Conservation (phyloP, 2,329 filamentous ascomycete species). For the Seiridium unicorne region DNA sequence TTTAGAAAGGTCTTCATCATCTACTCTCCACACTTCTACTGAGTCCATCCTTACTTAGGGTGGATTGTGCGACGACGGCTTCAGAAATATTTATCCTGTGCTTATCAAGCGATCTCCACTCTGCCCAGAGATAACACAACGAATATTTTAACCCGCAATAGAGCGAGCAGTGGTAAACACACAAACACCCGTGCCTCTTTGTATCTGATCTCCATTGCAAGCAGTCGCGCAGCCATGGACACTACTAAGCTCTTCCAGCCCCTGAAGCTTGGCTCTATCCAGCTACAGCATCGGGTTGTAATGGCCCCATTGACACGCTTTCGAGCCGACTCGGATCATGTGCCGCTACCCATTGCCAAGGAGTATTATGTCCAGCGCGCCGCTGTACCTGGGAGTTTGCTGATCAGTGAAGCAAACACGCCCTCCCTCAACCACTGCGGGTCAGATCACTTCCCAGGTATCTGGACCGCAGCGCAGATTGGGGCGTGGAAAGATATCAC, state of each 20-base stretch:
- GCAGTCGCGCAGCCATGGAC: not conserved
- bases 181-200: no score
- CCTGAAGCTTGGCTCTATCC: conserved; percentile 40
- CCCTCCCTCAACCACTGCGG: conserved; percentile 46
- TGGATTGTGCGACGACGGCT: not conserved
- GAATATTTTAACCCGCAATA: no score
- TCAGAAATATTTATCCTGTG: not conserved
- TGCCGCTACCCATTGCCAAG: conserved; percentile 29
- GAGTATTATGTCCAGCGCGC: conserved; percentile 44
- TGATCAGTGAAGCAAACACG: conserved; percentile 55
- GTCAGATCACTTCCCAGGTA: conserved; percentile 47
- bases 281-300: conserved; percentile 48
- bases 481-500: conserved; percentile 55
- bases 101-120: not conserved
- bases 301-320: conserved; percentile 52
- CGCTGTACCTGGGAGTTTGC: conserved; percentile 38
- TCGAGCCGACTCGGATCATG: conserved; percentile 38
- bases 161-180: no score
- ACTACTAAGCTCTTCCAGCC: conserved; percentile 36
- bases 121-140: not conserved
- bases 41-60: not conserved
- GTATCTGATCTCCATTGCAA: no score
- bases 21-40: no score
- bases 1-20: no score
- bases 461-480: conserved; percentile 50